Evolutionary conservation across 768 basidiomycete genomes (phyloP).

Genomic region (Lactarius evosmus): DNA sequence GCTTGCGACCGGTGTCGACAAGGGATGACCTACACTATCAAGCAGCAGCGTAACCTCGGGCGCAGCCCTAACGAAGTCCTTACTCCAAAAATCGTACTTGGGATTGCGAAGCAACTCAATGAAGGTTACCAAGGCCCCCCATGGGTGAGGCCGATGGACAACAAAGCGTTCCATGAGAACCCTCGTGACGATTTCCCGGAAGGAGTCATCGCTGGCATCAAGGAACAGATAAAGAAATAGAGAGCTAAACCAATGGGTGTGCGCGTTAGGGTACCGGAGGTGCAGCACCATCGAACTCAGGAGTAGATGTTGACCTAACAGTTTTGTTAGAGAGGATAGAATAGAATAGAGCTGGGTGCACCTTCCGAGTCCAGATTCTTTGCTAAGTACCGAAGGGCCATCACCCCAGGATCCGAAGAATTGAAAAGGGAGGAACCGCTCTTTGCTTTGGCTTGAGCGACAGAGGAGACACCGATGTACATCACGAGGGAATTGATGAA

Average conservation of each 20-base stretch:
- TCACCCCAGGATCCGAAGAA: constrained; percentile 77
- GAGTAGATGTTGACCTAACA: constrained; percentile 88
- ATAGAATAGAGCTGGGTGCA: constrained; percentile 36
- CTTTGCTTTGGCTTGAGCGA: constrained; percentile 83
- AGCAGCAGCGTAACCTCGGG: constrained; percentile 84
- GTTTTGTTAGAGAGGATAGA: constrained; percentile 10
- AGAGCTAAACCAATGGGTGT: constrained; percentile 97
- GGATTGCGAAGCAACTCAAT: constrained; percentile 89
- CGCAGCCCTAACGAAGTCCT: constrained; percentile 78
- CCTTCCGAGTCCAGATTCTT: constrained; percentile 89
- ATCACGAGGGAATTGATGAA: constrained; percentile 93
- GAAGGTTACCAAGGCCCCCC: constrained; percentile 92
- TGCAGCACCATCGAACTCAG: constrained; percentile 92
- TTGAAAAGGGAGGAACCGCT: constrained; percentile 82
- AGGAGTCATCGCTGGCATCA: constrained; percentile 71
- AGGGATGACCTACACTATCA: constrained; percentile 60
- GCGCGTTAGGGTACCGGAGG: constrained; percentile 95
- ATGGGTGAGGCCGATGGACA: constrained; percentile 93
- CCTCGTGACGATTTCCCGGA: constrained; percentile 80
- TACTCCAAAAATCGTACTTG: constrained; percentile 90
- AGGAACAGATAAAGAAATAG: constrained; percentile 84
- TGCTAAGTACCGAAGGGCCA: constrained; percentile 78
- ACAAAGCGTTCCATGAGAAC: constrained; percentile 93
- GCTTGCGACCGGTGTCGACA: constrained; percentile 24
- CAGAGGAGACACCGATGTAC: constrained; percentile 92